Conservation (phyloP, 495 filamentous ascomycete species). For the Cairneyella variabilis region DNA sequence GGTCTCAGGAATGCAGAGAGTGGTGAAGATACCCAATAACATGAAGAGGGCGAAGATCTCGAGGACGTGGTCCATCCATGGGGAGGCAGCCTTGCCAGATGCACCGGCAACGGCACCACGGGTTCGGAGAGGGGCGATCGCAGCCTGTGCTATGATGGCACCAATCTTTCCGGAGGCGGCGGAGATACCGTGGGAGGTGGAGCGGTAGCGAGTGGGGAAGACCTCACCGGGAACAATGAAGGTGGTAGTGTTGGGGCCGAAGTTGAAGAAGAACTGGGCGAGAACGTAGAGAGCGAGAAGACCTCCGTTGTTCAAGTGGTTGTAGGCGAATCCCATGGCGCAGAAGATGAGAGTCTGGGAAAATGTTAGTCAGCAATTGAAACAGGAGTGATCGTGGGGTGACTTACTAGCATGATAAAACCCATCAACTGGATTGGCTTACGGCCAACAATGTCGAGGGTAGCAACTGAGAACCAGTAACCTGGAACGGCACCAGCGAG, state of each 20-base stretch:
- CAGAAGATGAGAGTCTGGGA: constrained; percentile 58
- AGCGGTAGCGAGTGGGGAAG: constrained; percentile 84
- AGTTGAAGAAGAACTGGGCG: constrained; percentile 85
- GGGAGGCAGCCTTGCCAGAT: constrained; percentile 29
- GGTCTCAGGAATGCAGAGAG: constrained; percentile 67
- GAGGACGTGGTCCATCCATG: constrained; percentile 77
- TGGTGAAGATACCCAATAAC: constrained; percentile 66
- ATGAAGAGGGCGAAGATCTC: constrained; percentile 80
- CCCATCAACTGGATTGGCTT: constrained; percentile 68
- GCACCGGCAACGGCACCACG: constrained; percentile 26
- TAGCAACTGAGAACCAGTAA: constrained; percentile 70
- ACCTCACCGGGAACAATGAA: constrained; percentile 92
- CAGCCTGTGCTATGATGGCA: constrained; percentile 57
- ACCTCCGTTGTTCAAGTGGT: constrained; percentile 40
- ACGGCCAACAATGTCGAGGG: constrained; percentile 62
- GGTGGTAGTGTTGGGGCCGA: constrained; percentile 78
- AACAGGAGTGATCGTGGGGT: not conserved
- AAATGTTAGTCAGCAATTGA: too few relatives aligned
- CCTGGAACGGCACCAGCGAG: constrained; percentile 72
- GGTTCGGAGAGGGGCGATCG: constrained; percentile 48
- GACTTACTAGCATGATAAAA: constrained; percentile 52
- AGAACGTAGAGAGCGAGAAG: constrained; percentile 66
- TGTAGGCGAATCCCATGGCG: constrained; percentile 70
- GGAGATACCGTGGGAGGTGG: constrained; percentile 81
- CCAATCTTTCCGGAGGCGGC: constrained; percentile 83